Percentiles rank a stretch among this genome's conserved stretches.
phyloP scores from a whole-genome alignment of 495 filamentous ascomycete genomes.

The Hypoxylon perforatum region DNA sequence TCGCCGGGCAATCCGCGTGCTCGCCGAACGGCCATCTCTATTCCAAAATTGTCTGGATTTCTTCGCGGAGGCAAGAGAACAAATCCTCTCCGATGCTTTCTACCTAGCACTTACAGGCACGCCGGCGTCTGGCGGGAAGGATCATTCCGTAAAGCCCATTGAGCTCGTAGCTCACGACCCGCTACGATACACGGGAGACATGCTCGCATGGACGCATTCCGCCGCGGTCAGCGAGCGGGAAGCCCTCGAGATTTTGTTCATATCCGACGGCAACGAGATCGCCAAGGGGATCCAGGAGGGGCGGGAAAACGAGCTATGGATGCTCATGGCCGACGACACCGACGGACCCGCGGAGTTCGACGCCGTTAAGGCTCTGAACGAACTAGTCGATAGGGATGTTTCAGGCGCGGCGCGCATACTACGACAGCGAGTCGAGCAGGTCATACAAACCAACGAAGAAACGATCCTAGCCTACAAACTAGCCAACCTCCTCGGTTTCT shows the following conservation, averaged over 20 bases:
- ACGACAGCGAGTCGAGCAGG: constrained; percentile 86
- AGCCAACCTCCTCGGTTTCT: constrained; percentile 88
- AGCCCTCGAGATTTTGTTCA: constrained; percentile 89
- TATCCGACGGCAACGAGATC: constrained; percentile 91
- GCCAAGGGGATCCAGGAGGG: constrained; percentile 86
- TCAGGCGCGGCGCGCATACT: constrained; percentile 80
- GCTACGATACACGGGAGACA: constrained; percentile 92
- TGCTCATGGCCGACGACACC: constrained; percentile 66
- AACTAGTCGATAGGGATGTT: constrained; percentile 88
- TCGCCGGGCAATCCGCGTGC: constrained; percentile 82
- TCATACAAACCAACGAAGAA: constrained; percentile 92
- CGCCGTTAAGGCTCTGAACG: constrained; percentile 82
- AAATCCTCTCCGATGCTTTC: constrained; percentile 89
- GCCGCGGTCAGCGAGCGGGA: constrained; percentile 93
- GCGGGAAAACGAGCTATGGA: constrained; percentile 88
- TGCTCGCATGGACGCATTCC: constrained; percentile 97
- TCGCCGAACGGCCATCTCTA: constrained; percentile 88
- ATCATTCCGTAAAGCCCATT: constrained; percentile 81
- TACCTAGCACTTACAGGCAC: constrained; percentile 88
- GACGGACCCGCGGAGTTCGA: constrained; percentile 70
- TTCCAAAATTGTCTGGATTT: constrained; percentile 95
- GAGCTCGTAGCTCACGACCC: constrained; percentile 94
- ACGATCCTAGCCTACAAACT: constrained; percentile 89
- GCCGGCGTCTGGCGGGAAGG: constrained; percentile 54
- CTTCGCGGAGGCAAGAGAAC: constrained; percentile 90